Conservation (phyloP, 2,329 filamentous ascomycete genomes). For the Fusarium sublunatum region DNA sequence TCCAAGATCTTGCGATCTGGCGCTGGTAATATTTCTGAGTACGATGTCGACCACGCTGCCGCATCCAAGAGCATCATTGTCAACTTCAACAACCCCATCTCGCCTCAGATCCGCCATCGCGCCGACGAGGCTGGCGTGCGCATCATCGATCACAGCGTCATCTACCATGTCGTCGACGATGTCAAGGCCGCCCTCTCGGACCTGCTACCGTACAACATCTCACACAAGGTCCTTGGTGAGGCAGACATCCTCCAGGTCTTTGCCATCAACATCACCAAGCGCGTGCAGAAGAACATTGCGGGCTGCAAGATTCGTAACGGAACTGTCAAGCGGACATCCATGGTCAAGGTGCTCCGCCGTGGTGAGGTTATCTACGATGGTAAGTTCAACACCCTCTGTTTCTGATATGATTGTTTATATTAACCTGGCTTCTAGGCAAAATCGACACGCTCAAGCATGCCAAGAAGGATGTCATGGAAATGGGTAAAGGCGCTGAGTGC, state of each 20-base stretch:
- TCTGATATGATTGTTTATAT: not conserved
- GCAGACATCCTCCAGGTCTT: constrained; percentile 88
- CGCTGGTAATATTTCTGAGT: constrained; percentile 84
- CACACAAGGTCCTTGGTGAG: constrained; percentile 82
- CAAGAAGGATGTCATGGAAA: constrained; percentile 90
- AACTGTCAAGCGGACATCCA: constrained; percentile 69
- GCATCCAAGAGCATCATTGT: constrained; percentile 80
- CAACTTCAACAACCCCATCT: constrained; percentile 83
- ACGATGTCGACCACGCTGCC: constrained; percentile 88
- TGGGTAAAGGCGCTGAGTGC: constrained; percentile 93
- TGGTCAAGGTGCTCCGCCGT: constrained; percentile 77
- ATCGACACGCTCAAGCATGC: constrained; percentile 87
- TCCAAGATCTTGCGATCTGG: constrained; percentile 80
- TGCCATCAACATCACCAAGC: constrained; percentile 81
- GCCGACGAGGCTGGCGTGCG: constrained; percentile 78
- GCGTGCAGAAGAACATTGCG: constrained; percentile 78
- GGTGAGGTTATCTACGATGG: constrained; percentile 83
- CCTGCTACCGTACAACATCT: constrained; percentile 73
- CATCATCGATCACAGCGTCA: constrained; percentile 87
- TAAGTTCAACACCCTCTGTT: constrained; percentile 59
- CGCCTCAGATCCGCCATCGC: constrained; percentile 73
- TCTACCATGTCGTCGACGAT: constrained; percentile 82
- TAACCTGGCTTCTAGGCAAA: constrained; percentile 64
- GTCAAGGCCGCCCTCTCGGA: constrained; percentile 75
- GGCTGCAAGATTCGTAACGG: constrained; percentile 91